Base-by-base conservation (phyloP, 768 basidiomycete species). In the Sporobolomyces phaffii region DNA sequence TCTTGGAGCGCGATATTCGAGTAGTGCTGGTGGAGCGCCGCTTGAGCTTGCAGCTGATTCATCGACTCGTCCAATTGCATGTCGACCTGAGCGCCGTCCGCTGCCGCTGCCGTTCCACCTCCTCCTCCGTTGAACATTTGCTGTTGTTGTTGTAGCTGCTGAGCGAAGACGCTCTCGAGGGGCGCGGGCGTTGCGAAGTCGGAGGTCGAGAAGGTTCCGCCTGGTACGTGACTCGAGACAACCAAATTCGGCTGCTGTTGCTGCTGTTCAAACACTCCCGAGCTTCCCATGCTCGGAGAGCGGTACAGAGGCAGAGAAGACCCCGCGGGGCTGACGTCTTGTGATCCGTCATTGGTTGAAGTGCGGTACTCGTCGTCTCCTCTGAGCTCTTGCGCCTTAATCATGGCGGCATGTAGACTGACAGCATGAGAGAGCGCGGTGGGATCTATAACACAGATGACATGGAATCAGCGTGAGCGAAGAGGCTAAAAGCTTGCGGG, bases 11-110 rank as follows among this genome's bases (percentile, higher is more conserved):
- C 34, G n/a, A 64, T 24, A 50, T 38, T 41, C 17, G 52, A 34
- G 45, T 65, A 68, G 22, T 61, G 70, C 29, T 65, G 65, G 38
- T 72, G 65, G 2, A 72, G 59, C 31, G 62, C 60, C 10, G 70
- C 70, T 47, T 72, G 71, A 28, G 52, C 40, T 14, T 67, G 54
- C 29, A 60, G 36, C 38, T 51, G 22, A 28, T 45, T 24, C 49
- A 58, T 52, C 45, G 44, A 24, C 26, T 60, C 62, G 45, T 64
- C 62, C 26, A 64, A 28, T 47, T 69, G 62, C 58, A 69, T 60
- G 44, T 64, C 62, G 41, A 53, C 36, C 5, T 20, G 43, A 33
- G 34, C 5, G 4, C 20, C 28, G 15, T n/a, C 5, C 38, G 38
- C 38, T n/a, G n/a, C n/a, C n/a, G n/a, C n/a, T n/a, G n/a, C n/a